These are phyloP conservation scores for Dictyostelium intermedium DNA, from an alignment of 78 protist species.

Conservation along the genomic window DNA sequence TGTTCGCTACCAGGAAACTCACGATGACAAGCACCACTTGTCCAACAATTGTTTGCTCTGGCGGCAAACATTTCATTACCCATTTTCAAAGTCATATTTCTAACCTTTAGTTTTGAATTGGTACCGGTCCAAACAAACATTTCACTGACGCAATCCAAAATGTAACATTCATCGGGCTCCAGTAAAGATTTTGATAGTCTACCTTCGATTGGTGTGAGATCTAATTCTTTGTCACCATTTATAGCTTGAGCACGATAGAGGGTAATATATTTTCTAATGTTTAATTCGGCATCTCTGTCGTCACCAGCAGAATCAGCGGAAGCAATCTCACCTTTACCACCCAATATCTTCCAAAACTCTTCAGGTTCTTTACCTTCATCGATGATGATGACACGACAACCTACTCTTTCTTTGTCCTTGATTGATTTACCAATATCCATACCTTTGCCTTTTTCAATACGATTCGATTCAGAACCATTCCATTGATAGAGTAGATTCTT, in stretches of 20 bases:
- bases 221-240: constrained; percentile 36
- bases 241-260: constrained; percentile 33
- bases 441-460: constrained; percentile 86
- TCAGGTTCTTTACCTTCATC: constrained; percentile 79
- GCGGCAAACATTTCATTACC: constrained; percentile 45
- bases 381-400: constrained; percentile 45
- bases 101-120: constrained; percentile 28
- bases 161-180: constrained; percentile 50
- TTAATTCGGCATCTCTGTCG: constrained; percentile 79
- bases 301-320: constrained; percentile 68
- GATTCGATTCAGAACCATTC: constrained; percentile 84
- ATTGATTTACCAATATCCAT: constrained; percentile 82
- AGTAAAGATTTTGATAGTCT: constrained; percentile 58
- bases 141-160: constrained; percentile 77
- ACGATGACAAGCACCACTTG: constrained; percentile 31
- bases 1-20: constrained; percentile 83
- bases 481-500: constrained; percentile 83
- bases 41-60: neutral
- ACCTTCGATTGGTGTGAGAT: constrained; percentile 48
- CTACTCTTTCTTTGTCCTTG: constrained; percentile 82
- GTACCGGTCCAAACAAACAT: constrained; percentile 85
- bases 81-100: constrained; percentile 44
- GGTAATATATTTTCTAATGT: constrained; percentile 40
- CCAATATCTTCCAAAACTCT: constrained; percentile 80
- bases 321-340: constrained; percentile 66